Evolutionary conservation across 805 yeast genomes (phyloP), one percentile per base, ranked within the genome.

Genomic region (Hanseniaspora hatyaiensis): DNA sequence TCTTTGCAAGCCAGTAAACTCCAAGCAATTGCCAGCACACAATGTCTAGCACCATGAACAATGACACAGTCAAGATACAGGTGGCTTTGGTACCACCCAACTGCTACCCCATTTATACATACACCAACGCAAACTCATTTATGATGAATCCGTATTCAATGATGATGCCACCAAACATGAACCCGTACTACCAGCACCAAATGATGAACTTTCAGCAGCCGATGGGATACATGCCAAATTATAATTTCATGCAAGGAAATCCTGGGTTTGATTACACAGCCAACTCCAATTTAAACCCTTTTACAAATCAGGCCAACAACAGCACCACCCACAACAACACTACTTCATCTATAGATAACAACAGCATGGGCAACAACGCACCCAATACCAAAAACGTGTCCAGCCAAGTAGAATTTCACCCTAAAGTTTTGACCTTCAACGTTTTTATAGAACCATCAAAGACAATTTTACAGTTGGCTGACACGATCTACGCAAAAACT

Each of bases 401-500:
- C 26, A 9, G 15, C 8, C 40, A 37, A 26, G 32, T 45, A 28
- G 49, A 45, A 24, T 45, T 45, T 12, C 37, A 45, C 24, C 49
- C 51, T n/a, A 42, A 43, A 32, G 47, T 48, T 19, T 42, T 48
- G 57, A 77, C 78, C 59, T 80, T 84, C 56, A 69, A 84, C 18
- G 84, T 80, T 56, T 68, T 84, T 47, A 76, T 86, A 0, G 64
- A 67, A 4, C 69, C 74, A 8, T 53, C 65, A 0, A 68, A 70
- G 47, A 59, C 73, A 1, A 60, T 84, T 34, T 61, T 65, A 8
- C 65, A 66, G 1, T 71, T 82, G 13, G 69, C 77, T 15, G 61
- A 66, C 4, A 85, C 78, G 48, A 70, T 83, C 19, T 58, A 65
- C n/a, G 60, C 59, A 6, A 69, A 85, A 51, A 80, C 77, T 57